phyloP scores from a whole-genome alignment of 1,284 basidiomycete genomes.

The Golubevia sp. region DNA sequence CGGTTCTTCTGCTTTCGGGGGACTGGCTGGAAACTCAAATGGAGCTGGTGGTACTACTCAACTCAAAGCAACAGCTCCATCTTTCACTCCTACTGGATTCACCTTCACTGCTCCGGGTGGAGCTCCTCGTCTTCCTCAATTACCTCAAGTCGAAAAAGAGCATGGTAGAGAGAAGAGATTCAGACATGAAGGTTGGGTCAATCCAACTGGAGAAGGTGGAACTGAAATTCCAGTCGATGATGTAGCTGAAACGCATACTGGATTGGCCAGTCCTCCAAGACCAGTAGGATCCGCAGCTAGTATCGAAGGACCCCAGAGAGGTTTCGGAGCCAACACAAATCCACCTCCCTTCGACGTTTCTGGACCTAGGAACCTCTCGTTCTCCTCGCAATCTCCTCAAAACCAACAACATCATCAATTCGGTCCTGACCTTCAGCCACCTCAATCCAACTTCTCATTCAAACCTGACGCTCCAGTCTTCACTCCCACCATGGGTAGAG shows the following conservation, averaged over 20 bases:
- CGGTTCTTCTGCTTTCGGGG: slow-evolving; percentile 21
- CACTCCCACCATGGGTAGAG: slow-evolving; percentile 29
- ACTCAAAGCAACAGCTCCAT: slow-evolving; percentile 39
- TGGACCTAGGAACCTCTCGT: neutral
- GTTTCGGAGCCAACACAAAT: slow-evolving; percentile 6
- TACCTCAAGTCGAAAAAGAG: neutral
- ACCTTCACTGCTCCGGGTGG: slow-evolving; percentile 35
- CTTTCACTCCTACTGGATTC: slow-evolving; percentile 39
- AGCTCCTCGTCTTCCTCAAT: slow-evolving; percentile 1
- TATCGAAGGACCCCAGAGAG: slow-evolving; percentile 39
- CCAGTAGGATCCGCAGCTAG: slow-evolving; percentile 31
- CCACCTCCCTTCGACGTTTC: slow-evolving; percentile 26
- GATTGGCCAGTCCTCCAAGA: slow-evolving; percentile 20
- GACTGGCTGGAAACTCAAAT: neutral
- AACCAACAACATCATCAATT: neutral
- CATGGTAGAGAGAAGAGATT: too few relatives aligned
- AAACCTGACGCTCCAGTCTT: slow-evolving; percentile 35
- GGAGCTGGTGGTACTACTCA: slow-evolving; percentile 3
- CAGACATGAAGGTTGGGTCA: too few relatives aligned
- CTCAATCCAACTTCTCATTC: slow-evolving; percentile 9
- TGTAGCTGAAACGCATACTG: neutral
- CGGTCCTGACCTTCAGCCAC: slow-evolving; percentile 1
- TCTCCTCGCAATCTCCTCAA: neutral
- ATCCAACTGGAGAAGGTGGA: neutral
- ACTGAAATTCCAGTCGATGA: neutral